Evolutionary conservation across 768 basidiomycete species (phyloP).

Genomic region (Panus rudis): DNA sequence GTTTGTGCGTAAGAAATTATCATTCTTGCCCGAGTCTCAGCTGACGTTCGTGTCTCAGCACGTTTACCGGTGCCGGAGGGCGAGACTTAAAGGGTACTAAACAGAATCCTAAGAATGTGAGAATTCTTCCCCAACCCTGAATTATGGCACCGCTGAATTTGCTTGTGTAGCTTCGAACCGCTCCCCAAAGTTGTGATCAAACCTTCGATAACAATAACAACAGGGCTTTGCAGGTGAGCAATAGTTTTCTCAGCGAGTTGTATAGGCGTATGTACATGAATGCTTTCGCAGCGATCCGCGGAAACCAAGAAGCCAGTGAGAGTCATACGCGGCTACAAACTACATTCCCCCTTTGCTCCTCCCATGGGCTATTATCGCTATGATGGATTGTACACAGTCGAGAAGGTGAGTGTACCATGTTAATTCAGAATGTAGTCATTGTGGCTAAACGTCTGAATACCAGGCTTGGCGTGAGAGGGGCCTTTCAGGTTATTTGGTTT

Average conservation of each 20-base stretch:
- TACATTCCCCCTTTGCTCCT: slow-evolving; percentile 68
- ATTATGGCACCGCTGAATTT: no score
- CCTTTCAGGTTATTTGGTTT: slow-evolving; percentile 70
- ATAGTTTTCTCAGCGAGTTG: neutral
- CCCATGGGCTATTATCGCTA: slow-evolving; percentile 86
- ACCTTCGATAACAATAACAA: slow-evolving; percentile 71
- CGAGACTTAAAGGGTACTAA: slow-evolving; percentile 84
- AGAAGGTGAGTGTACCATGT: slow-evolving; percentile 40
- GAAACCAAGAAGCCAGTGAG: slow-evolving; percentile 79
- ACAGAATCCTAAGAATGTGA: slow-evolving; percentile 74
- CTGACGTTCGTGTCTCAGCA: slow-evolving; percentile 33
- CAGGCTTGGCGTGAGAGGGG: slow-evolving; percentile 76
- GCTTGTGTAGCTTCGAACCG: slow-evolving; percentile 69
- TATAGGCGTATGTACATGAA: neutral
- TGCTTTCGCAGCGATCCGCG: slow-evolving; percentile 49
- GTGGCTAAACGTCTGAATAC: slow-evolving; percentile 6
- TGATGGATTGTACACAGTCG: slow-evolving; percentile 80
- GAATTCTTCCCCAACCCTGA: slow-evolving; percentile 18
- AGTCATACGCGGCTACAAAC: slow-evolving; percentile 82
- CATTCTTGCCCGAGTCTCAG: neutral
- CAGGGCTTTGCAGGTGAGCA: slow-evolving; percentile 51
- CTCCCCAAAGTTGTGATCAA: slow-evolving; percentile 80
- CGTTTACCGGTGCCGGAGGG: slow-evolving; percentile 80
- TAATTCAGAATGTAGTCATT: neutral
- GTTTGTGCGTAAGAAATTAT: slow-evolving; percentile 68